Evolutionary conservation across 306 rosid genomes (phyloP).

Genomic region (Cucurbita maxima): DNA sequence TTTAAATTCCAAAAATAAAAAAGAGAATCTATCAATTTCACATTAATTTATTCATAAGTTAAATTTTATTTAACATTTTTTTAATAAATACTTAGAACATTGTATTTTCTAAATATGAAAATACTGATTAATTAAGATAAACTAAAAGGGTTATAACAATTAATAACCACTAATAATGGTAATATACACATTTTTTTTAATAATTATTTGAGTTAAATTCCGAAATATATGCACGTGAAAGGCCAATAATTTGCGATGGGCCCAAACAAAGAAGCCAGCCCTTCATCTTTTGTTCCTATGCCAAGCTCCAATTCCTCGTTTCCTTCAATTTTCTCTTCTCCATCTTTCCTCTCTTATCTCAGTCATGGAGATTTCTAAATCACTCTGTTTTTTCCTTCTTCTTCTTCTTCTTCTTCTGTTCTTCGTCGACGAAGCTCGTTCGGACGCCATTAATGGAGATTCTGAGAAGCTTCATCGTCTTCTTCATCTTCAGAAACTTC

Average conservation of each 20-base stretch:
- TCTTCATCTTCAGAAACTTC: constrained; percentile 16
- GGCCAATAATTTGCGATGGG: constrained; percentile 78
- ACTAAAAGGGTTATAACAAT: neutral
- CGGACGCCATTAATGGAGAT: constrained; percentile 4
- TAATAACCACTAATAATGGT: neutral
- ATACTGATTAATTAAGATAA: neutral
- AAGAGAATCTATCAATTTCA: neutral
- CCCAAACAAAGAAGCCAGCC: constrained; percentile 48
- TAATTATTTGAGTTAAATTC: neutral
- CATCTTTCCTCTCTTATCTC: neutral
- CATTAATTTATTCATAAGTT: neutral
- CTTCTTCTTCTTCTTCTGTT: neutral
- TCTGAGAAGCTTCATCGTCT: constrained; percentile 25
- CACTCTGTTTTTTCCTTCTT: constrained; percentile 6
- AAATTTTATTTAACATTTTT: too few relatives aligned
- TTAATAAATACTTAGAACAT: neutral
- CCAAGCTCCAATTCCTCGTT: constrained; percentile 48
- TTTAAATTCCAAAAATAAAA: too few relatives aligned
- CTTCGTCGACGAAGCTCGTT: constrained; percentile 23
- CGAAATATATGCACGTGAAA: constrained; percentile 27
- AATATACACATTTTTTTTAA: too few relatives aligned
- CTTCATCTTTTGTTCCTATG: constrained; percentile 64
- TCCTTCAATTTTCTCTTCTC: neutral
- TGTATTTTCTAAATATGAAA: neutral
- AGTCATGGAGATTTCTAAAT: constrained; percentile 19